A percentile compares a stretch with the other conserved stretches of the same genome.
phyloP scores from a whole-genome alignment of 257 asterid genomes.

The Ligustrum vulgare region DNA sequence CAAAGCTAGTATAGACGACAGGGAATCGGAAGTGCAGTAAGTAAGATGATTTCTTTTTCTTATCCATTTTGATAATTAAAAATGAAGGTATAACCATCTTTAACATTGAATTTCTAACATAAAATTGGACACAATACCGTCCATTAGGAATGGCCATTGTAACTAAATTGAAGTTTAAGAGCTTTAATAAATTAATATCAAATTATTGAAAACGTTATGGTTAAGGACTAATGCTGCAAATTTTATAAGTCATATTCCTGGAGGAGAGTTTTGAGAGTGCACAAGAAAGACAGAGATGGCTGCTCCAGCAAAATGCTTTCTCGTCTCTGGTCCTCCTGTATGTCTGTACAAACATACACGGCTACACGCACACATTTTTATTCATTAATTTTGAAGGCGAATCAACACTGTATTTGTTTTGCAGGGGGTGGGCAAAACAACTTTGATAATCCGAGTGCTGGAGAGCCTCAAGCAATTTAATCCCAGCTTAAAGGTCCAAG shows the following conservation, averaged over 20 bases:
- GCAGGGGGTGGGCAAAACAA: constrained; percentile 91
- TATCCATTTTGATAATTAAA: too few species aligned
- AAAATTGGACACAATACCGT: too few species aligned
- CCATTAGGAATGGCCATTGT: too few species aligned
- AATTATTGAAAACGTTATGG: background rate
- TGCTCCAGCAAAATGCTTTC: constrained; percentile 65
- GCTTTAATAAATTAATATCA: background rate
- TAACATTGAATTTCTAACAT: too few species aligned
- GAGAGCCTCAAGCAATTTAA: constrained; percentile 54
- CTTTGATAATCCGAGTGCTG: constrained; percentile 64
- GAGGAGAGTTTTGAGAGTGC: background rate
- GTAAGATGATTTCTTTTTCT: too few species aligned
- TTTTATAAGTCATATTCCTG: too few species aligned
- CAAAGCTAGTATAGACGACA: too few species aligned
- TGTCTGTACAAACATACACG: background rate
- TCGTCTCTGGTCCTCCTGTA: constrained; percentile 78
- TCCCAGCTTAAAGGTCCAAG: constrained; percentile 71
- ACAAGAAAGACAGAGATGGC: constrained; percentile 29
- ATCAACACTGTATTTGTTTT: constrained; percentile 1
- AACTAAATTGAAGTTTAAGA: too few species aligned
- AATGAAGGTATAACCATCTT: too few species aligned
- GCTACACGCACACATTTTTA: background rate
- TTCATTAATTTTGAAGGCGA: background rate
- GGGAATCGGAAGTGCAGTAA: too few species aligned
- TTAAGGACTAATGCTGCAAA: background rate